Evolutionary conservation across 2,329 filamentous ascomycete species (phyloP).

Genomic region (Calonectria pseudoturangicola): DNA sequence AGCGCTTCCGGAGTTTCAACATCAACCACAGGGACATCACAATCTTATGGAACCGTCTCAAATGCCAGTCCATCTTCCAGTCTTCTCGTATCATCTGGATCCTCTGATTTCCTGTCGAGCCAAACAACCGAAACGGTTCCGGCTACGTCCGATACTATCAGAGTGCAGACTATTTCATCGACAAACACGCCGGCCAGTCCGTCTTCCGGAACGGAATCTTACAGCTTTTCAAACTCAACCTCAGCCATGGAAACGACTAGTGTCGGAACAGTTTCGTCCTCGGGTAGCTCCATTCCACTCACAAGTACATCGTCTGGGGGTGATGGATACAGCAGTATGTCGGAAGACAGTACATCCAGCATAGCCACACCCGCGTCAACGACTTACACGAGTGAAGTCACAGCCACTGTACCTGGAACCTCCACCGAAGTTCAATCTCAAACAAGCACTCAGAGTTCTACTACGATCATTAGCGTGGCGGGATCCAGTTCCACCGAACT

Average conservation of each 20-base stretch:
- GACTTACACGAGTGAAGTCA: not conserved
- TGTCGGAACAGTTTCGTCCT: constrained; percentile 31
- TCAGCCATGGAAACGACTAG: constrained; percentile 39
- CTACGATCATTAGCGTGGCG: constrained; percentile 17
- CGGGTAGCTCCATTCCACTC: constrained; percentile 34
- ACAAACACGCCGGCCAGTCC: constrained; percentile 41
- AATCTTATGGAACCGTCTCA: not conserved
- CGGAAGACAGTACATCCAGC: constrained; percentile 1
- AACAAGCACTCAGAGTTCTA: constrained; percentile 27
- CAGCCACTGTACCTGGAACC: not conserved
- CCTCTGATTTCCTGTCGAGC: not conserved
- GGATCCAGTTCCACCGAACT: not conserved
- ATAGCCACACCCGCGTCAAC: constrained; percentile 19
- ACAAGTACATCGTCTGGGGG: constrained; percentile 28
- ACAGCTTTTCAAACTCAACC: constrained; percentile 43
- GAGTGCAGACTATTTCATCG: constrained; percentile 1
- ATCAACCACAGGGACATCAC: not conserved
- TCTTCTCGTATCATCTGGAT: not conserved
- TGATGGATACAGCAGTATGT: constrained; percentile 18
- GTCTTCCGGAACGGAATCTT: constrained; percentile 42
- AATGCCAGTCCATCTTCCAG: not conserved
- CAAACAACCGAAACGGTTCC: not conserved
- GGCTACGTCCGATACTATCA: constrained; percentile 9
- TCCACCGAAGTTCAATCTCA: constrained; percentile 16
- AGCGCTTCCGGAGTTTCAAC: not conserved